Evolutionary conservation across 78 protist species (phyloP).

Genomic region (Ministeria vibrans): DNA sequence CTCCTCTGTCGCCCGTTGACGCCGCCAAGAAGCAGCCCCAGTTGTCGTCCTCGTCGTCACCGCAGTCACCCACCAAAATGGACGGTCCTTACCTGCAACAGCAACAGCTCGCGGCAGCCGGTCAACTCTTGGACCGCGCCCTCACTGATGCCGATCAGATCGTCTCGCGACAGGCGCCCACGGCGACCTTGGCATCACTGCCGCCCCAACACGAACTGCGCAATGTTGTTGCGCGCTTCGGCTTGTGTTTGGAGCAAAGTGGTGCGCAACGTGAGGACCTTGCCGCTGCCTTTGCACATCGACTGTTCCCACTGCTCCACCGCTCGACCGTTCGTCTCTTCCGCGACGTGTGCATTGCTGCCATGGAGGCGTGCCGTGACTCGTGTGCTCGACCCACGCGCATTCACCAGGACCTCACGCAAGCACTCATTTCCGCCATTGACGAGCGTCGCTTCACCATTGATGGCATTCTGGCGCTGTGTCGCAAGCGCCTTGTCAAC

Average conservation of each 20-base stretch:
- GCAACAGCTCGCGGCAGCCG: too few relatives aligned
- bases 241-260: not conserved
- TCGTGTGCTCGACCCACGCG: not conserved
- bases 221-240: not conserved
- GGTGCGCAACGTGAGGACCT: conserved; percentile 17
- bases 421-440: not conserved
- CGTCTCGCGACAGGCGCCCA: too few relatives aligned
- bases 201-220: conserved; percentile 1
- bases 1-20: too few relatives aligned
- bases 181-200: too few relatives aligned
- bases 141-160: too few relatives aligned
- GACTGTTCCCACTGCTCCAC: not conserved
- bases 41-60: too few relatives aligned
- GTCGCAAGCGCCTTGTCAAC: not conserved
- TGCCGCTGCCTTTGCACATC: not conserved
- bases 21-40: too few relatives aligned
- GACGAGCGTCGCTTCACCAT: not conserved
- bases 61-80: too few relatives aligned
- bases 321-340: not conserved
- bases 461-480: not conserved
- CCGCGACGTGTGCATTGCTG: not conserved
- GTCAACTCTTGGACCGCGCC: too few relatives aligned
- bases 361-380: conserved; percentile 10
- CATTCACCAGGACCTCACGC: conserved; percentile 5
- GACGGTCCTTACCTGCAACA: too few relatives aligned